Percentiles rank a stretch among this genome's conserved stretches.
Conservation (phyloP, 495 filamentous ascomycete genomes). For the Durotheca rogersii region DNA sequence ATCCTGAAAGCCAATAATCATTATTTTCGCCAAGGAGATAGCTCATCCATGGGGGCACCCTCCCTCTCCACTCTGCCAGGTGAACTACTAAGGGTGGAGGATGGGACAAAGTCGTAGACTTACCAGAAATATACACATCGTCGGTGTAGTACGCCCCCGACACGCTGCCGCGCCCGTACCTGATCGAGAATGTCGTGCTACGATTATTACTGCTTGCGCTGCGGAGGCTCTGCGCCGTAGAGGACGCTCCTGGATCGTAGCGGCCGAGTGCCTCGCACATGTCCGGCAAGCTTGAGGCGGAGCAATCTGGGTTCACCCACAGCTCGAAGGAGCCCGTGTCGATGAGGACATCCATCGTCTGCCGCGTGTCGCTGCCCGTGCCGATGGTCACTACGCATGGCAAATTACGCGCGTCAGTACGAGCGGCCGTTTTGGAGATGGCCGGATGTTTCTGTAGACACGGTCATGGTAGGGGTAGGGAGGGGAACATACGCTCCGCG, state of each 20-base stretch:
- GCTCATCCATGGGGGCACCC: too few species aligned
- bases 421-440: too few species aligned
- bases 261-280: constrained; percentile 34
- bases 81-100: too few species aligned
- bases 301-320: constrained; percentile 48
- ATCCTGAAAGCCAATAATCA: background rate
- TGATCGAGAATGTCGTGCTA: constrained; percentile 24
- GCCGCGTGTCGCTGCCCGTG: constrained; percentile 18
- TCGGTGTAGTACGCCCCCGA: constrained; percentile 39
- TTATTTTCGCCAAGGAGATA: too few species aligned
- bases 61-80: too few species aligned
- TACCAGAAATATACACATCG: constrained; percentile 38
- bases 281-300: constrained; percentile 21
- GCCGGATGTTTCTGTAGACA: too few species aligned
- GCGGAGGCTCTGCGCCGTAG: constrained; percentile 30
- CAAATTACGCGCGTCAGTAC: constrained; percentile 3
- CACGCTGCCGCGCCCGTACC: constrained; percentile 38
- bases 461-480: background rate
- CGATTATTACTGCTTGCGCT: background rate
- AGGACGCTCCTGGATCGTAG: constrained; percentile 38
- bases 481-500: background rate
- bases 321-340: constrained; percentile 50
- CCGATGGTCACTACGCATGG: constrained; percentile 30
- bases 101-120: constrained; percentile 5
- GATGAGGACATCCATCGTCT: constrained; percentile 43